Base-by-base conservation (phyloP, 345 rosid species). In the Ceriops zippeliana region DNA sequence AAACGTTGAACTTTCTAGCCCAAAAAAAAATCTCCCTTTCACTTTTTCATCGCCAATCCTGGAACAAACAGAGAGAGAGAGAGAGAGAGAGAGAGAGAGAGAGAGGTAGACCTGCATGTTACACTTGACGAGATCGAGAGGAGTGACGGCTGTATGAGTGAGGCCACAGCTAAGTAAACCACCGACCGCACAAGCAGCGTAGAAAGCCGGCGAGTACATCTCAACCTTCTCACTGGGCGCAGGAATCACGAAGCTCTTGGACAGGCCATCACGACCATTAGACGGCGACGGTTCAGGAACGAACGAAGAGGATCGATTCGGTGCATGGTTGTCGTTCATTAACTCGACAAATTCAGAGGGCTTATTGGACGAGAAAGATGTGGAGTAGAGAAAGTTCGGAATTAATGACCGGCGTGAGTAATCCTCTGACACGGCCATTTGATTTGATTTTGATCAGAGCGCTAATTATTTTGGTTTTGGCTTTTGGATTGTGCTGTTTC, bases 51-150 rank as follows among this genome's bases (percentile, higher is more conserved):
- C 7, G 35, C 7, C 35, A 34, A 9, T 38, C 16, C 47, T 11
- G 47, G 47, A 11, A 38, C 47, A 38, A 38, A 22, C 0, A 22
- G 24, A 22, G 24, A 22, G 24, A 22, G 24, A 10, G 3, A 20
- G 19, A 10, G 22, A 47, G 24, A 6, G 13, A 24, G 4, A 38
- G 9, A 68, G 13, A 13, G 7, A 22, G 9, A 46, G 66, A 65
- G 42, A 31, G 30, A 38, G 30, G 9, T 32, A 5, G 27, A 93
- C 98, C 99, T 95, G 99, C 99, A 95, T 95, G 70, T 95, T 95
- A 78, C 99, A 95, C 83, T 95, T 95, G 84, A 95, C 85, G 58
- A 95, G 86, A 83, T 95, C 99, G 26, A 95, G 90, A 6, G 99
- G 99, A 61, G 99, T 91, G 71, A 95, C 83, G 3, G 96, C 70